Base-by-base conservation (phyloP, 1,139 yeast species). In the Candida sanyaensis region DNA sequence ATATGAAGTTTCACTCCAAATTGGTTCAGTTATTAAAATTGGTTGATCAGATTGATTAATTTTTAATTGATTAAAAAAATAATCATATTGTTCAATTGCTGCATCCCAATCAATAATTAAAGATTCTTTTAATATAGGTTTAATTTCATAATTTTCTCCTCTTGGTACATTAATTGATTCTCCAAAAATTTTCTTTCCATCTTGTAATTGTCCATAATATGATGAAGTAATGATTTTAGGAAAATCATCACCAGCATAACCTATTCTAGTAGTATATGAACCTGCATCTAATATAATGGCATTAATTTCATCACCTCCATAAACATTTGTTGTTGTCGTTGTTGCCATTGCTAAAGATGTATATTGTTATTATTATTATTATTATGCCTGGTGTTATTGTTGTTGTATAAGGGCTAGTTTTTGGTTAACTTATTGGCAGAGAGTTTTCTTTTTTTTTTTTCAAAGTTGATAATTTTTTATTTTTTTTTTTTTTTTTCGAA, bases 211-310 rank as follows among this genome's bases (percentile, higher is more conserved):
- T 9, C 72, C 71, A 52, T 69, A 86, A 53, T 64, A 74, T 0
- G 96, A 86, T 1, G 97, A 89, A 6, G 87, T 68, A 34, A 87
- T 83, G 1, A 86, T 72, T 55, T 87, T 83, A 6, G 99, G 99
- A 50, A 84, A 80, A 65, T 93, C 99, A 54, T 91, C 96, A 8
- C 99, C 99, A 5, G 98, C 96, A 65, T 83, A 92, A 1, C 99
- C 99, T 24, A 88, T 82, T 49, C 95, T 81, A 4, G 97, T 90
- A 52, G 82, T 73, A 55, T 77, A 82, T 9, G 97, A 85, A 26
- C 99, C 98, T 0, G 96, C 92, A 64, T 93, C 99, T 32, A 93
- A 75, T 27, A 93, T 96, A 6, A 93, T 76, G 33, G 99, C 97
- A 53, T 90, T 84, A 53, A 93, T 86, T 65, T 92, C 97, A 66